phyloP scores from a whole-genome alignment of 2,329 filamentous ascomycete genomes.

The Fusarium oxysporum region DNA sequence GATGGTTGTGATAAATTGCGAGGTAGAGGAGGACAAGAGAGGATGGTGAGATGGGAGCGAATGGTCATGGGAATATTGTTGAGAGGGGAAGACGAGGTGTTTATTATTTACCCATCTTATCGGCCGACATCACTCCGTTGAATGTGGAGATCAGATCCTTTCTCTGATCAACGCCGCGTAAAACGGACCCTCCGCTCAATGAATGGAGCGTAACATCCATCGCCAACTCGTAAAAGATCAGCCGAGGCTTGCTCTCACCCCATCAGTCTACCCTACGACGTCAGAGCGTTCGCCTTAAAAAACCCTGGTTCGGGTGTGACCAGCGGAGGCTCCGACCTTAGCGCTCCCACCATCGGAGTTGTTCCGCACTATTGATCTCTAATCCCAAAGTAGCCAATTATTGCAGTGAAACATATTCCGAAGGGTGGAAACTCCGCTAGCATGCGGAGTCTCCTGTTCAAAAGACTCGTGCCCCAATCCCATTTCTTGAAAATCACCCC shows the following conservation, averaged over 20 bases:
- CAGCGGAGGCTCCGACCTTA: constrained; percentile 21
- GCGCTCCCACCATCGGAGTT: constrained; percentile 4
- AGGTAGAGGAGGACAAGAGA: neutral
- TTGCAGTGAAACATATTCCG: fast-evolving
- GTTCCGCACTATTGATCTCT: neutral
- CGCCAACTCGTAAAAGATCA: constrained; percentile 10
- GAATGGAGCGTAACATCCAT: neutral
- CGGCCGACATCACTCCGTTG: neutral
- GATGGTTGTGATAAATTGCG: neutral
- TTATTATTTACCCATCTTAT: constrained; percentile 9
- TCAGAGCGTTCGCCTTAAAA: neutral
- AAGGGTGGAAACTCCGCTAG: constrained; percentile 3
- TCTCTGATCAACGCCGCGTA: neutral
- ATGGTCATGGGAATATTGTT: no score
- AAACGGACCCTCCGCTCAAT: constrained; percentile 6
- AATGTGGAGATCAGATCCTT: constrained; percentile 11
- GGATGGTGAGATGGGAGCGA: neutral
- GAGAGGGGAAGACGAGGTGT: constrained; percentile 14
- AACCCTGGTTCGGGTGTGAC: neutral
- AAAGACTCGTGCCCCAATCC: constrained; percentile 18
- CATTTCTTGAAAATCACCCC: constrained; percentile 17
- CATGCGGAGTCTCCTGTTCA: constrained; percentile 18
- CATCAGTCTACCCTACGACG: neutral
- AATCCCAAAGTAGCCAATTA: neutral
- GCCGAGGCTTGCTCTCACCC: neutral